Evolutionary conservation across 2,329 filamentous ascomycete species (phyloP), one percentile per base, ranked within the genome.

Genomic region (Botrytis squamosa): DNA sequence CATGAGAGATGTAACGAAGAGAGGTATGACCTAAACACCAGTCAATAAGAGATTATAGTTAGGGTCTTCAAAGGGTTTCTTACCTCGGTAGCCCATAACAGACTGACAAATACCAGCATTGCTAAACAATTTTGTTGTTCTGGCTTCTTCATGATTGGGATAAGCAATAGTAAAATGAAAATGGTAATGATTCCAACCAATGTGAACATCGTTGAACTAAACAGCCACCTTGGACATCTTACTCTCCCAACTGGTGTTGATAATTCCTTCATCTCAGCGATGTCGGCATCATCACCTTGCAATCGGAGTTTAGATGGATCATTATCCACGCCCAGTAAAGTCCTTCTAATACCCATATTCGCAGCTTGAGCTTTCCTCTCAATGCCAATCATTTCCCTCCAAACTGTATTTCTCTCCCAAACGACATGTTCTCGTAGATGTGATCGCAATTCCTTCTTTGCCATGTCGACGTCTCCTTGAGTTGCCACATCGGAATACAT

Each of bases 381-480:
- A 78, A 99, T 95, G 71, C 95, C 96, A 81, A 99, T 99, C 89
- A 99, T 96, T 79, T 99, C 96, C 84, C 97, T 88, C 96, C 96
- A 99, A 29, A 99, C 96, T 0, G 96, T 99, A 81, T 99, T 99
- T 73, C 96, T 89, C 82, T 99, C 97, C 97, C 96, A 99, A 0
- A 98, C 95, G 33, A 99, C 95, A 82, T 99, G 96, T 83, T 99
- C 97, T 73, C 96, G 88, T 40, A 99, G 87, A 80, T 99, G 95
- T 44, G 97, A 89, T 71, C 96, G 89, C 73, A 99, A 86, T 81
- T 98, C 96, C 77, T 93, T 91, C 79, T 91, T 93, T 7, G 96
- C 95, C 20, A 92, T 84, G 9, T 88, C 86, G 4, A 92, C 83
- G 80, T 99, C 93, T 44, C 94, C 94, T 60, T 91, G 89, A 0